Percentiles rank a stretch among this genome's conserved stretches.
These are phyloP conservation scores for Chytriomyces confervae DNA, from an alignment of 192 early-diverging fungal species.

Conservation along the genomic window DNA sequence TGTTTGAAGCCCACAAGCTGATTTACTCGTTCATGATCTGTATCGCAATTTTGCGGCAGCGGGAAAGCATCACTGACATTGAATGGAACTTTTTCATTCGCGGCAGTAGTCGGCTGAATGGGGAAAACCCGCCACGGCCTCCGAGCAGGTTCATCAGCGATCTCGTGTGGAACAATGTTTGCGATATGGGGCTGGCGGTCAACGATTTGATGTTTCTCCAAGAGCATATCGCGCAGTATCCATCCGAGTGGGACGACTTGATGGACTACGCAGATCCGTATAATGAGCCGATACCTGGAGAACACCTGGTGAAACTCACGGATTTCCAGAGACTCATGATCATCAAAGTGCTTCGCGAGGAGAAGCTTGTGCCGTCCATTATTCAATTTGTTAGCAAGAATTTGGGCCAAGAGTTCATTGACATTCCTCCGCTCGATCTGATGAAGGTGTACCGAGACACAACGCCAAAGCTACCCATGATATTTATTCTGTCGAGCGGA, in stretches of 20 bases:
- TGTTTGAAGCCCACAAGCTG: constrained; percentile 69
- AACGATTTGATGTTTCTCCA: constrained; percentile 48
- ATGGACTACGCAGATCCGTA: constrained; percentile 55
- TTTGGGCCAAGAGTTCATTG: constrained; percentile 62
- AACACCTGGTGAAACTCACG: constrained; percentile 38
- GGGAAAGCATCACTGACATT: constrained; percentile 43
- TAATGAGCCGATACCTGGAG: constrained; percentile 45
- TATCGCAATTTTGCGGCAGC: constrained; percentile 58
- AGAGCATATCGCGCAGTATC: constrained; percentile 55
- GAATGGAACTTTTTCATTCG: constrained; percentile 70
- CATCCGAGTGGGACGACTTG: constrained; percentile 56
- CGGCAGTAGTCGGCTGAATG: constrained; percentile 45
- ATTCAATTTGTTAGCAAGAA: constrained; percentile 62
- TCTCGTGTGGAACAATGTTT: constrained; percentile 61
- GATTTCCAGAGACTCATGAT: constrained; percentile 60
- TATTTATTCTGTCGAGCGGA: constrained; percentile 69
- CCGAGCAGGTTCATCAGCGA: constrained; percentile 50
- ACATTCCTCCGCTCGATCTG: constrained; percentile 63
- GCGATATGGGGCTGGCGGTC: constrained; percentile 53
- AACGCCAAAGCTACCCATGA: constrained; percentile 52
- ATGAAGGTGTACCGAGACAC: constrained; percentile 65
- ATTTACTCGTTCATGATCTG: constrained; percentile 68
- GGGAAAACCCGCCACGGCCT: constrained; percentile 52
- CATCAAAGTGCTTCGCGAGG: constrained; percentile 65
- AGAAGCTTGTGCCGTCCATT: constrained; percentile 57